phyloP scores from a whole-genome alignment of 1,284 basidiomycete species.

The Schizophyllum amplum region DNA sequence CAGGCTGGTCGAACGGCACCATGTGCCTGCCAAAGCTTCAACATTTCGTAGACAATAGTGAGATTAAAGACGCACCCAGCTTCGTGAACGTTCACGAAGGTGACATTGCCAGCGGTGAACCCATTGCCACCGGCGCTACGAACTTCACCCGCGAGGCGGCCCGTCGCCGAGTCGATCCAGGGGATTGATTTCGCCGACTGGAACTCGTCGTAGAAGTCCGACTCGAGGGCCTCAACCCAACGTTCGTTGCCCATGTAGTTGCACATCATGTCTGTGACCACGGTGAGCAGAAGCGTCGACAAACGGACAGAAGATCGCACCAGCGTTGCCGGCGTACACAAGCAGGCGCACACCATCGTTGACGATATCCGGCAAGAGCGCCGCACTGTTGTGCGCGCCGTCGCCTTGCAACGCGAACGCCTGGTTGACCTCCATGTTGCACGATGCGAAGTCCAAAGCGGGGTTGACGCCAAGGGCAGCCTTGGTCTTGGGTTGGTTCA shows the following conservation, averaged over 20 bases:
- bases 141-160: slow-evolving; percentile 45
- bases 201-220: slow-evolving; percentile 59
- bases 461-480: slow-evolving; percentile 67
- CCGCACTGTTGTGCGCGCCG: slow-evolving; percentile 67
- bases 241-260: slow-evolving; percentile 70
- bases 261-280: slow-evolving; percentile 68
- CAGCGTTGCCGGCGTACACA: slow-evolving; percentile 70
- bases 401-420: slow-evolving; percentile 71
- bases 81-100: slow-evolving; percentile 64
- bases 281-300: slow-evolving; percentile 21
- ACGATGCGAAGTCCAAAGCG: slow-evolving; percentile 54
- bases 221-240: slow-evolving; percentile 59
- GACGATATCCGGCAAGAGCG: slow-evolving; percentile 58
- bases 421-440: slow-evolving; percentile 59
- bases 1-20: slow-evolving; percentile 81
- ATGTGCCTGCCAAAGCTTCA: slow-evolving; percentile 54
- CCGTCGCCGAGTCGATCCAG: slow-evolving; percentile 43
- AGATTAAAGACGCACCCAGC: slow-evolving; percentile 50
- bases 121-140: slow-evolving; percentile 55
- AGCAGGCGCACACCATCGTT: slow-evolving; percentile 63
- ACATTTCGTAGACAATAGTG: slow-evolving; percentile 1
- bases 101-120: slow-evolving; percentile 63
- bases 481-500: slow-evolving; percentile 68
- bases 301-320: slow-evolving; percentile 13
- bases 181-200: slow-evolving; percentile 38